These are phyloP conservation scores for Anisogramma anomala DNA, from an alignment of 2,329 filamentous ascomycete species.

Conservation along the genomic window DNA sequence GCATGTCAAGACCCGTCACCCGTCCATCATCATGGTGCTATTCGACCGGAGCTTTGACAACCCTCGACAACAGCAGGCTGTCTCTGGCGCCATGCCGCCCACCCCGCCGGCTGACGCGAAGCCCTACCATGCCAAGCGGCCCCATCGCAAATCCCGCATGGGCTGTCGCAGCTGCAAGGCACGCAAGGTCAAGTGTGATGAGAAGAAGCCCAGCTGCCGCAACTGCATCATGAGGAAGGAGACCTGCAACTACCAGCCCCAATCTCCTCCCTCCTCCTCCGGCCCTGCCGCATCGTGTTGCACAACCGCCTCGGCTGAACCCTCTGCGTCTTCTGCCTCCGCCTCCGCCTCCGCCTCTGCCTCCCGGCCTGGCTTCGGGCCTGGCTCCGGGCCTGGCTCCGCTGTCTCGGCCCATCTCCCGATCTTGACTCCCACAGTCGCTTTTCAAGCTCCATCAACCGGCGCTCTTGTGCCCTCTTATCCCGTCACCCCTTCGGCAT, in stretches of 20 bases:
- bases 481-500: not conserved
- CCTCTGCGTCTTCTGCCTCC: not conserved
- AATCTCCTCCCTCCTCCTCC: not conserved
- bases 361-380: not conserved
- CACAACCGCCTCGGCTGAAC: constrained; percentile 11
- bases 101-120: constrained; percentile 13
- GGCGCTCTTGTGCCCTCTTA: not conserved
- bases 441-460: not conserved
- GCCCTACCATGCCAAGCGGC: constrained; percentile 36
- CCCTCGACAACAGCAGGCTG: not conserved
- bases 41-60: constrained; percentile 1
- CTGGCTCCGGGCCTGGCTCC: not conserved
- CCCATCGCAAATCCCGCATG: constrained; percentile 42
- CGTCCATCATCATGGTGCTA: constrained; percentile 8
- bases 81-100: not conserved
- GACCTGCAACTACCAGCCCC: constrained; percentile 33
- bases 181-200: constrained; percentile 45
- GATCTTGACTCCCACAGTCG: not conserved
- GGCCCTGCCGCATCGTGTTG: constrained; percentile 5
- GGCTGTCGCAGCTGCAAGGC: constrained; percentile 45
- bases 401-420: not conserved
- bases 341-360: not conserved
- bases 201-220: constrained; percentile 37
- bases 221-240: constrained; percentile 37
- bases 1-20: no score